Evolutionary conservation across 2,329 filamentous ascomycete genomes (phyloP).

Genomic region (Tolypocladium sp.): DNA sequence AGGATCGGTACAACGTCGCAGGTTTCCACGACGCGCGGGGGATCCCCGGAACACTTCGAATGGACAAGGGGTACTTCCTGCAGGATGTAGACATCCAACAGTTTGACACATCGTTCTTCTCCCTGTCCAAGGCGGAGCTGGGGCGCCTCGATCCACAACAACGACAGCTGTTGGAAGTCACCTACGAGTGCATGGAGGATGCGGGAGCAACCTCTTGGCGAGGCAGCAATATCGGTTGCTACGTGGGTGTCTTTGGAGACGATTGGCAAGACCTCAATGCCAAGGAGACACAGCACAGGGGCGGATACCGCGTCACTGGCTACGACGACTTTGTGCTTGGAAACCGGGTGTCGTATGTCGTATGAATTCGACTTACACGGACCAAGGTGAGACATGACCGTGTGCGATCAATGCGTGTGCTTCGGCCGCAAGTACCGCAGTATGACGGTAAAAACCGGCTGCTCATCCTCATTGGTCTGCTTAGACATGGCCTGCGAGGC

Average conservation of each 20-base stretch:
- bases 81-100: slow-evolving; percentile 9
- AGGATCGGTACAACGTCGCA: slow-evolving; percentile 7
- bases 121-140: slow-evolving; percentile 13
- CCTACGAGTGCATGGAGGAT: slow-evolving; percentile 7
- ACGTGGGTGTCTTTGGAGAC: slow-evolving; percentile 7
- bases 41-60: slow-evolving; percentile 1
- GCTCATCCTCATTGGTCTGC: slow-evolving; percentile 17
- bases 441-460: slow-evolving; percentile 21
- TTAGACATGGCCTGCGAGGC: slow-evolving; percentile 17
- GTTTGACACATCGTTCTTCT: slow-evolving; percentile 15
- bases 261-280: slow-evolving; percentile 4
- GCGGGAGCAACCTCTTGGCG: slow-evolving; percentile 3
- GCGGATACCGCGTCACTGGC: slow-evolving; percentile 10
- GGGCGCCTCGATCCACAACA: slow-evolving; percentile 22
- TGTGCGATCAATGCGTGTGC: background rate
- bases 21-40: slow-evolving; percentile 6
- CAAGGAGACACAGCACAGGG: slow-evolving; percentile 4
- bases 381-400: background rate
- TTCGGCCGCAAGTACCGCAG: background rate
- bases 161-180: slow-evolving; percentile 18
- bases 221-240: slow-evolving; percentile 5
- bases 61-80: slow-evolving; percentile 14
- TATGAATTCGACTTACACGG: slow-evolving; percentile 19
- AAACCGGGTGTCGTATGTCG: slow-evolving; percentile 20
- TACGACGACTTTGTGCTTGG: slow-evolving; percentile 16